Conservation (phyloP, 176 grass and related monocot species). For the Neostapfia colusana region DNA sequence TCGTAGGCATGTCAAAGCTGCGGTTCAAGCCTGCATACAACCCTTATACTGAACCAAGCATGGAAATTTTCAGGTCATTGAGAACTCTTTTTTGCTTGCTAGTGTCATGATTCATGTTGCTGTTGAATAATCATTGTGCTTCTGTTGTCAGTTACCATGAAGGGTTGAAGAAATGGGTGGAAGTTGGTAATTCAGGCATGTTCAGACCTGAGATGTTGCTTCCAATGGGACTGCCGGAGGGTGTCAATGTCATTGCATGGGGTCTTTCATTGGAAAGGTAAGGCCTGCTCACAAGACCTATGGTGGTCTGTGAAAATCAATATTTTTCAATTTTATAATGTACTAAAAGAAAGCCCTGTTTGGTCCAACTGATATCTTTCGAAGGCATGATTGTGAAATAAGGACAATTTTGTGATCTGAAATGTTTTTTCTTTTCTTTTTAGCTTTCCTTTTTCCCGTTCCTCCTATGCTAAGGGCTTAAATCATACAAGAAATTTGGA, state of each 20-base stretch:
- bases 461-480: neutral
- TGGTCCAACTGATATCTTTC: neutral
- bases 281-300: neutral
- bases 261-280: constrained; percentile 98
- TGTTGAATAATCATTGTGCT: constrained; percentile 1
- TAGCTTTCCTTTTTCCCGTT: neutral
- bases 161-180: constrained; percentile 92
- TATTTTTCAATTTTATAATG: neutral
- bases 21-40: constrained; percentile 99
- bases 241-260: constrained; percentile 99
- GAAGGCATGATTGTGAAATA: neutral
- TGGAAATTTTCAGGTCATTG: constrained; percentile 91
- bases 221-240: constrained; percentile 89
- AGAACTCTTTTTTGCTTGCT: constrained; percentile 14
- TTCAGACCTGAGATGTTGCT: constrained; percentile 98
- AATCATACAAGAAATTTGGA: neutral
- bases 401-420: neutral
- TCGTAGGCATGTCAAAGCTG: constrained; percentile 80
- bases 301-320: neutral
- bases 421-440: neutral
- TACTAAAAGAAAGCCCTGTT: neutral
- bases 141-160: constrained; percentile 80
- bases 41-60: constrained; percentile 92
- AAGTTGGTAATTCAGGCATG: constrained; percentile 96
- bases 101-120: neutral